Conservation (phyloP, 495 filamentous ascomycete species). For the Lasiosphaeria miniovina region DNA sequence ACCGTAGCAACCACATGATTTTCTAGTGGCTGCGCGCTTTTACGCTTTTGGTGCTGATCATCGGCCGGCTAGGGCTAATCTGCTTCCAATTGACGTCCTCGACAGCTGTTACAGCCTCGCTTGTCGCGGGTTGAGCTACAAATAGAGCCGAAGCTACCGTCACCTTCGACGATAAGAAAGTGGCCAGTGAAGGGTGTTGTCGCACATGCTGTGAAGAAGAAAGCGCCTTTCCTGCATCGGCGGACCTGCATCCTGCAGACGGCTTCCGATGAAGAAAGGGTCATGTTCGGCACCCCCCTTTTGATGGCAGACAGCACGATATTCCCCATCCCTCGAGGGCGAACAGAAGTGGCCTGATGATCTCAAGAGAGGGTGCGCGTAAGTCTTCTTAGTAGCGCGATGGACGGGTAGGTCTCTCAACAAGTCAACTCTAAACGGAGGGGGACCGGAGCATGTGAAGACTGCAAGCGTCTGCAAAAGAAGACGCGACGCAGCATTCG, state of each 20-base stretch:
- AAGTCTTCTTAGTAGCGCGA: not conserved
- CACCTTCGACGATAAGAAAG: not conserved
- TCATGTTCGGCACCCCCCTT: too few relatives aligned
- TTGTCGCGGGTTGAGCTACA: not conserved
- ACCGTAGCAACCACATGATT: constrained; percentile 18
- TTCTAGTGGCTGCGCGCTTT: not conserved
- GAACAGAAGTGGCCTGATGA: constrained; percentile 1
- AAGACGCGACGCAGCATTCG: constrained; percentile 1
- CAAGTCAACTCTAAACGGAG: not conserved
- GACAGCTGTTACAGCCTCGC: not conserved
- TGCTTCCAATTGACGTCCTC: not conserved
- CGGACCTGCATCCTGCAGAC: constrained; percentile 12
- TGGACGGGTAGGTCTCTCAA: not conserved
- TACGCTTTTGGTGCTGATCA: constrained; percentile 15
- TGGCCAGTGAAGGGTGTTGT: not conserved
- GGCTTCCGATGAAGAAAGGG: not conserved
- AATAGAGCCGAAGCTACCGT: not conserved
- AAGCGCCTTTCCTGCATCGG: constrained; percentile 19
- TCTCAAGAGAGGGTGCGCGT: not conserved
- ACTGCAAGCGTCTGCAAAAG: not conserved
- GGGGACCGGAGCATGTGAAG: not conserved
- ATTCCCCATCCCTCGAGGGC: not conserved
- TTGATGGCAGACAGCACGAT: not conserved
- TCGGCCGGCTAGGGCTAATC: not conserved
- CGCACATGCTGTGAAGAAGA: not conserved